Evolutionary conservation across 1,284 basidiomycete species (phyloP).

Genomic region (Ustilago curta): DNA sequence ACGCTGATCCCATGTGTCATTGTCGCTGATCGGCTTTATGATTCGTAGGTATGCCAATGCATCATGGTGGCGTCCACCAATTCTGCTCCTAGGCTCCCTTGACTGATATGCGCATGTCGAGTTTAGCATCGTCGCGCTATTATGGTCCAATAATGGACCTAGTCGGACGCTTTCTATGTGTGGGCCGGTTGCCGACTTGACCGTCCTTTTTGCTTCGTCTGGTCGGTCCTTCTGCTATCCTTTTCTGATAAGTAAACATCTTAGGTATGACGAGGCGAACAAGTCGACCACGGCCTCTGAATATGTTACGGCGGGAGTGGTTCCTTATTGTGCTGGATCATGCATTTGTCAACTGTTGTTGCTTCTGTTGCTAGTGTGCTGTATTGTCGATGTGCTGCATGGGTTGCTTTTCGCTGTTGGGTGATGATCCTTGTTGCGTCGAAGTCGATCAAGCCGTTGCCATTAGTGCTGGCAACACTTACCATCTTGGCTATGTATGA

Average conservation of each 20-base stretch:
- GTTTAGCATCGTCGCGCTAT: too few species aligned
- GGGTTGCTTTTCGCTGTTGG: not conserved
- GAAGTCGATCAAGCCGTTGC: slow-evolving; percentile 19
- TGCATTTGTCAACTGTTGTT: not conserved
- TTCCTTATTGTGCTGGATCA: not conserved
- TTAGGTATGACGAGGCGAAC: not conserved
- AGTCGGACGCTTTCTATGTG: too few species aligned
- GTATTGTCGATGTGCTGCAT: slow-evolving; percentile 3
- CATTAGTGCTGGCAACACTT: slow-evolving; percentile 27
- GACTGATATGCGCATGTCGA: too few species aligned
- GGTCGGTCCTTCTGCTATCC: not conserved
- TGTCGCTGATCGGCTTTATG: too few species aligned
- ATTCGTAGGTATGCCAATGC: too few species aligned
- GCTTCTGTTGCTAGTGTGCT: not conserved
- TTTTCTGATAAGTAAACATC: not conserved
- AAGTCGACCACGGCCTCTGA: not conserved
- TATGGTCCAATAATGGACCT: too few species aligned
- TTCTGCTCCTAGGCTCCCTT: too few species aligned
- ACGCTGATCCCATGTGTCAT: too few species aligned
- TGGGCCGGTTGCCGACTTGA: not conserved
- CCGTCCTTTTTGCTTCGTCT: not conserved
- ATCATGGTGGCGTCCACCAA: too few species aligned
- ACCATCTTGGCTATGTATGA: slow-evolving; percentile 55
- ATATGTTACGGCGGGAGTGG: not conserved
- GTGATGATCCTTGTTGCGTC: not conserved